phyloP scores from a whole-genome alignment of 2,329 filamentous ascomycete genomes.

The Ascochyta koolunga region DNA sequence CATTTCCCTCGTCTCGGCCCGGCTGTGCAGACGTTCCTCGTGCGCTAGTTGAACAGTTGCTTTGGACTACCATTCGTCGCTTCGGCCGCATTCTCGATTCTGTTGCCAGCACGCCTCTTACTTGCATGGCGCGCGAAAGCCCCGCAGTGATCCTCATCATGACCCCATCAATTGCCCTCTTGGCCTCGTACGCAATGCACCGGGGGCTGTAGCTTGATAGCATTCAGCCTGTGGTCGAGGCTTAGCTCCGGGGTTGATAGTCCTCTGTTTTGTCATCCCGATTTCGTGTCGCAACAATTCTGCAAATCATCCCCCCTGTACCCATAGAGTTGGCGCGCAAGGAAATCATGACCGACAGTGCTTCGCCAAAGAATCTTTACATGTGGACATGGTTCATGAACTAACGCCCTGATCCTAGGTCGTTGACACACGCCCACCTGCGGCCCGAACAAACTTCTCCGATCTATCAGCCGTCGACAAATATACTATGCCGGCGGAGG shows the following conservation, averaged over 20 bases:
- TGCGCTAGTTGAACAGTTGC: conserved; percentile 1
- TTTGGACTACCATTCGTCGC: conserved; percentile 20
- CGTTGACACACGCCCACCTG: conserved; percentile 76
- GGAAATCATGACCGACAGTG: conserved; percentile 13
- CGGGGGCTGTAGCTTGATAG: background rate
- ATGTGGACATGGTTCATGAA: conserved; percentile 19
- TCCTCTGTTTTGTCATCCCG: background rate
- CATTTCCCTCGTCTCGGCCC: conserved; percentile 28
- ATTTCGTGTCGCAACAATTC: background rate
- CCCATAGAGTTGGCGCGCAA: background rate
- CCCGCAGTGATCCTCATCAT: conserved; percentile 30
- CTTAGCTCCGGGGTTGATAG: background rate
- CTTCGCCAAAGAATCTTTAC: conserved; percentile 19
- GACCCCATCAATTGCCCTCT: background rate
- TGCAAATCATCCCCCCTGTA: background rate
- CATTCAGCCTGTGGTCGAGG: background rate
- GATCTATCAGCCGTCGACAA: conserved; percentile 85
- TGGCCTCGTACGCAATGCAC: background rate
- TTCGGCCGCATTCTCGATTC: conserved; percentile 24
- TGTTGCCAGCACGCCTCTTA: conserved; percentile 13
- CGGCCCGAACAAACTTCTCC: conserved; percentile 77
- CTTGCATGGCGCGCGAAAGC: conserved; percentile 18
- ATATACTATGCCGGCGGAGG: conserved; percentile 82
- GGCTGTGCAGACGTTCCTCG: background rate
- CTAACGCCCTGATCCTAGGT: conserved; percentile 62